Evolutionary conservation across 495 filamentous ascomycete genomes (phyloP), one percentile per base, ranked within the genome.

Genomic region (Sordaria brevicollis): DNA sequence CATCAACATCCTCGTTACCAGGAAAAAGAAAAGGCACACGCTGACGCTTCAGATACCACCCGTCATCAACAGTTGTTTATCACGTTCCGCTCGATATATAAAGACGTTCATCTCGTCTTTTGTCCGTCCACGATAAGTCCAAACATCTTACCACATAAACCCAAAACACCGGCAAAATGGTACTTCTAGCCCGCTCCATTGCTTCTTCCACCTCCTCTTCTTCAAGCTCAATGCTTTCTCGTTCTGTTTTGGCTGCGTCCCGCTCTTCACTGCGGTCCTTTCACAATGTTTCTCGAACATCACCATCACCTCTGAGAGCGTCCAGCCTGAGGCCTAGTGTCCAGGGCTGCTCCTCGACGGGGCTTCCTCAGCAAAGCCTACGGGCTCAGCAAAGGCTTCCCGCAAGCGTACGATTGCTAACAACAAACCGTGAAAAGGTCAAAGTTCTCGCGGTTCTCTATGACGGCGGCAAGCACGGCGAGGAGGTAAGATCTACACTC

Each of bases 371-470:
- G 74, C 70, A 72, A 71, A 39, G 29, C 71, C 69, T 68, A 71
- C 41, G 10, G 54, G 36, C 43, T 71, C 19, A 70, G 65, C 62
- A 70, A 49, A 35, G 66, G 36, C 17, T 41, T 39, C 68, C 34
- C 33, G 36, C 35, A 66, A 65, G 57, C 38, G 72, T 74, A 15
- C 82, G 80, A 68, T 68, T 81, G 79, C 83, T 84, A 76, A 84
- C 83, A 66, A 80, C 78, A 57, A 66, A 71, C 74, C 82, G 79
- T 78, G 80, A 84, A 85, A 80, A 85, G 83, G 83, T 86, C 79
- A 87, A 87, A 77, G 85, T 87, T 72, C 81, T 87, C 68, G 72
- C 81, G 69, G 83, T 86, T 67, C 78, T 87, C 68, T 87, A 87
- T 78, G 86, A 87, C 72, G 86, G 86, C 67, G 79, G 82, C 72